Base-by-base conservation (phyloP, 192 early-diverging fungal genomes). In the Coemansia aciculifera region DNA sequence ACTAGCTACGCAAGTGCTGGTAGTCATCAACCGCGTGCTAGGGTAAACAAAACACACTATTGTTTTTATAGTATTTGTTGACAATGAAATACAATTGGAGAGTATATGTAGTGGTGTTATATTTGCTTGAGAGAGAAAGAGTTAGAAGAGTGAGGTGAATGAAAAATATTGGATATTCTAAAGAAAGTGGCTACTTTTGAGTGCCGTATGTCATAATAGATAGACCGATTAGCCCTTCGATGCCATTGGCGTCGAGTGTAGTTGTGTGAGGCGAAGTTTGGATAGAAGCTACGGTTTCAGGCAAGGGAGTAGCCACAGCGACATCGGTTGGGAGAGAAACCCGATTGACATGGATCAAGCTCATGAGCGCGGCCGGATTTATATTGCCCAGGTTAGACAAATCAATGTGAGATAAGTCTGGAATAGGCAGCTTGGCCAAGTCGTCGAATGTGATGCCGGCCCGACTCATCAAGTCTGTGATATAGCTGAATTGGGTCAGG, bases 1-100 rank as follows among this genome's bases (percentile, higher is more conserved):
- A 54, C 75, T 91, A 31, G 90, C 90, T 0, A 87, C 85, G 7
- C 68, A 79, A n/a, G 70, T 86, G 15, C 70, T 91, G 21, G 81
- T 84, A 11, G 69, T 85, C 24, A 72, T 91, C 11, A 86, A 89
- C 44, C 74, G 78, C 1, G 68, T 82, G 0, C 62, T 79, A 7
- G 72, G 72, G 0, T 74, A 61, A 71, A 36, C 10, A 59, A 12
- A 12, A 40, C 15, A n/a, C 40, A 5, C 27, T 59, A 56, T 29
- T 17, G 3, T 31, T 63, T 46, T 21, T 42, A 15, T 15, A 29
- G 3, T 54, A 27, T 12, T 54, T 54, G 7, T 15, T 29, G 51
- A 7, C 24, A 29, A 29, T 54, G 51, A 29, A 54, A 24, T 2
- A 21, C 15, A 54, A 13, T 21, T 7, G 21, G 8, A 23, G 6